Conservation (phyloP, 441 rosid species). For the Erodium texanum region DNA sequence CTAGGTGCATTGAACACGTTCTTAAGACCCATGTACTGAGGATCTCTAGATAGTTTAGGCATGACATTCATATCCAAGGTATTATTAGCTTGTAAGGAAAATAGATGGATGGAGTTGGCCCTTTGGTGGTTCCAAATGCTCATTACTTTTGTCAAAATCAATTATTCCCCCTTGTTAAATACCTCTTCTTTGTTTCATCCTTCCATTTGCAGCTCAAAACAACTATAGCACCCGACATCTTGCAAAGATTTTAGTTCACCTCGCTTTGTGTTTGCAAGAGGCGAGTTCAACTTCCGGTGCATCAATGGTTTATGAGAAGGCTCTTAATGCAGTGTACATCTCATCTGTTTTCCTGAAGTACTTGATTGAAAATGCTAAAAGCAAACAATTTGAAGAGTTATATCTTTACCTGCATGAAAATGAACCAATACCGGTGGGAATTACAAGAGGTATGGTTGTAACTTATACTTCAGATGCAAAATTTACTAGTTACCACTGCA, state of each 20-base stretch:
- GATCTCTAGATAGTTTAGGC: background rate
- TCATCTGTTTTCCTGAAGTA: constrained; percentile 79
- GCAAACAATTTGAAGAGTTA: constrained; percentile 38
- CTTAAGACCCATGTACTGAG: background rate
- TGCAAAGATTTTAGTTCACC: constrained; percentile 73
- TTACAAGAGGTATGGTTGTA: constrained; percentile 42
- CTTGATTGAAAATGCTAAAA: constrained; percentile 56
- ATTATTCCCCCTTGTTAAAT: background rate
- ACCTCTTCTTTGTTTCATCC: background rate
- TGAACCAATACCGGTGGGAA: constrained; percentile 51
- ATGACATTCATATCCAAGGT: background rate
- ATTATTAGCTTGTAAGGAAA: too few relatives aligned
- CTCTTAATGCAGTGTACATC: constrained; percentile 64
- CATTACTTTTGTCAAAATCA: background rate
- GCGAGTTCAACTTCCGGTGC: constrained; percentile 39
- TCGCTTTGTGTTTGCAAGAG: constrained; percentile 75
- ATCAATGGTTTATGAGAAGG: constrained; percentile 42
- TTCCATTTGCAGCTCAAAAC: constrained; percentile 47
- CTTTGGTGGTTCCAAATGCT: background rate
- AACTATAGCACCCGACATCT: constrained; percentile 78
- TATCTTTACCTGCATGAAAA: constrained; percentile 55
- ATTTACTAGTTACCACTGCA: constrained; percentile 1
- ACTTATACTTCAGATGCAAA: background rate
- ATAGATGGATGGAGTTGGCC: background rate
- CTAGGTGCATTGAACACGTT: background rate